These are phyloP conservation scores for Fusarium sp. DNA, from an alignment of 2,329 filamentous ascomycete genomes.

Conservation along the genomic window DNA sequence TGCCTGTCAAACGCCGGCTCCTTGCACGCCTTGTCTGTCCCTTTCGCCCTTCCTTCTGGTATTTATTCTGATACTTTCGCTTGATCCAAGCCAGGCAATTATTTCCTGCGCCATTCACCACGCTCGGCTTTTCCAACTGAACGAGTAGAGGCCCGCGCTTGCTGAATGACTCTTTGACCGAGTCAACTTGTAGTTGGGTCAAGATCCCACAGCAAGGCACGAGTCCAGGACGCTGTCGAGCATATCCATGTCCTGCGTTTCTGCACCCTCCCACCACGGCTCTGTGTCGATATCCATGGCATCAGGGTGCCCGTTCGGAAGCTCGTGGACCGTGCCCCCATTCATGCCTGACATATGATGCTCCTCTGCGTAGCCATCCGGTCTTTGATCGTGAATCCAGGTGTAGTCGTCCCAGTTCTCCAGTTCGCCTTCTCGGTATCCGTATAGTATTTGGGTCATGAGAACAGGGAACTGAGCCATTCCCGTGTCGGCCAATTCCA, in stretches of 20 bases:
- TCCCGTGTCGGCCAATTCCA: conserved; percentile 83
- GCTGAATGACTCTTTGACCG: background rate
- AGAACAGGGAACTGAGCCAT: conserved; percentile 85
- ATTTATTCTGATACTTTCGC: conserved; percentile 12
- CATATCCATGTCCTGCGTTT: conserved; percentile 64
- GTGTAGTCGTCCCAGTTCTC: conserved; percentile 77
- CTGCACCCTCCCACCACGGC: conserved; percentile 75
- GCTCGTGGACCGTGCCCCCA: conserved; percentile 53
- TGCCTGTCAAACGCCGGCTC: conserved; percentile 47
- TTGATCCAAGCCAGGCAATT: background rate
- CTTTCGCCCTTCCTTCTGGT: conserved; percentile 15
- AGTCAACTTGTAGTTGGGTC: conserved; percentile 3
- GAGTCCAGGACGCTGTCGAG: conserved; percentile 73
- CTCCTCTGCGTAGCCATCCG: conserved; percentile 44
- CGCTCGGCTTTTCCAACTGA: background rate
- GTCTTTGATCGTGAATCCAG: conserved; percentile 61
- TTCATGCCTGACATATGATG: conserved; percentile 54
- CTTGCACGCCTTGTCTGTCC: conserved; percentile 41
- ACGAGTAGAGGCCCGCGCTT: background rate
- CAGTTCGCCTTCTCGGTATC: conserved; percentile 83
- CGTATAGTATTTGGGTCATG: conserved; percentile 77
- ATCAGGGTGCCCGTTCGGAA: conserved; percentile 68
- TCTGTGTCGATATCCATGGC: conserved; percentile 74
- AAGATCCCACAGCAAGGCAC: conserved; percentile 65
- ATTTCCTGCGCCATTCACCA: too few relatives aligned